A percentile compares a stretch with the other conserved stretches of the same genome.
Evolutionary conservation across 2,329 filamentous ascomycete genomes (phyloP).

Genomic region (Pyrenochaeta sp.): DNA sequence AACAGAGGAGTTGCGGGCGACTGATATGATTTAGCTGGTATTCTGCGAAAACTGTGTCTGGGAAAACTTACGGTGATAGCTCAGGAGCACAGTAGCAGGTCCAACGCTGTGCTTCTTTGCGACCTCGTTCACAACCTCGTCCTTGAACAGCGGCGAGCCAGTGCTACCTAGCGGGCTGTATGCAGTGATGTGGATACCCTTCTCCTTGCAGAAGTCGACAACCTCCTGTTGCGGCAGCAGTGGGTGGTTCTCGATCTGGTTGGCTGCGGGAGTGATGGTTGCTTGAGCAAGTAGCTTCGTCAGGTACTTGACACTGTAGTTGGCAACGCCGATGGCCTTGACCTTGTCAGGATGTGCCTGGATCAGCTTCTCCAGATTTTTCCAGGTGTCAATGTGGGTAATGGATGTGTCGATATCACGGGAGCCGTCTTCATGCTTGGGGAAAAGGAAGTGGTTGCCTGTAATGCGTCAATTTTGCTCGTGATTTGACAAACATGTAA

Average conservation of each 20-base stretch:
- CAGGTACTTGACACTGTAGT: conserved; percentile 58
- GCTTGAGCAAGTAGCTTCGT: conserved; percentile 64
- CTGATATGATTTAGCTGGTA: conserved; percentile 50
- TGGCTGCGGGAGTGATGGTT: conserved; percentile 71
- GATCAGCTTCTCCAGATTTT: conserved; percentile 73
- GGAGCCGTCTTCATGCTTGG: conserved; percentile 75
- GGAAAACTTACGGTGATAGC: conserved; percentile 71
- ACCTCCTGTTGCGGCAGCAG: conserved; percentile 76
- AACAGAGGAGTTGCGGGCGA: conserved; percentile 73
- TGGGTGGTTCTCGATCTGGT: conserved; percentile 80
- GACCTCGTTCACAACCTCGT: conserved; percentile 57
- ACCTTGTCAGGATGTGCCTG: conserved; percentile 55
- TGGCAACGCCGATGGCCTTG: conserved; percentile 61
- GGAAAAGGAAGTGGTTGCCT: conserved; percentile 77
- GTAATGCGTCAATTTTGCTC: conserved; percentile 1
- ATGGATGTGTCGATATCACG: conserved; percentile 75
- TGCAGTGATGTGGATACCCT: conserved; percentile 76
- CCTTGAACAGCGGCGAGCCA: conserved; percentile 58
- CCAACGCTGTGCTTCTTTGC: conserved; percentile 60
- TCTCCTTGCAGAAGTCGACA: conserved; percentile 71
- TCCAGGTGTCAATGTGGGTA: conserved; percentile 80
- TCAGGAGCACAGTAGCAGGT: conserved; percentile 69
- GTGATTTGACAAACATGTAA: background rate
- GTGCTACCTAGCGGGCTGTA: conserved; percentile 66
- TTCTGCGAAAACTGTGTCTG: background rate